Base-by-base conservation (phyloP, 2,329 filamentous ascomycete genomes). In the Ceratocystis destructans region DNA sequence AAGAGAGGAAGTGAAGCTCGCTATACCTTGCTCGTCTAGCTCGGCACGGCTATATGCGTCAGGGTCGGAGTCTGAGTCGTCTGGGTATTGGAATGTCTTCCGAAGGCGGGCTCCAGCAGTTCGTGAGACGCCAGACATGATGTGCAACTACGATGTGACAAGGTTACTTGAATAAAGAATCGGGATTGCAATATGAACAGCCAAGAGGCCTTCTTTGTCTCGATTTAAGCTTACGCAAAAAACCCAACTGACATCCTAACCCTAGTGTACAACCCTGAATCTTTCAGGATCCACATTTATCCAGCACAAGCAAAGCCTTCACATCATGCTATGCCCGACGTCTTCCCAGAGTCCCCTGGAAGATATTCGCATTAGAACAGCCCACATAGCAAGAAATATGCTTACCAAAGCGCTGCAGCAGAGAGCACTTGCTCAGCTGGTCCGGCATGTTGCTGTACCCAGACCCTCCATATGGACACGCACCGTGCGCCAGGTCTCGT, bases 81-180 rank as follows among this genome's bases (percentile, higher is more conserved):
- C 76, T 3, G 87, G 87, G 76, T 93, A 94, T 68, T 82, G 83
- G 76, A 95, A 94, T 7, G 88, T 87, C 71, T 83, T 87, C 72
- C 91, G 86, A 57, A 94, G 78, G 69, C 88, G 85, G 64, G 88
- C 78, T 50, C 66, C 63, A 6, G 66, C 62, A 25, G n/a, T 45
- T 33, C 12, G 28, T 2, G 37, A 33, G n/a, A 64, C 45, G 6
- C 20, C 45, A 12, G 45, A 44, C 62, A 64, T 64, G 3, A 17
- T 53, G 31, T 41, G 37, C 37, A 41, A 15, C 37, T 41, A 41
- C 37, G 10, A 41, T 41, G 3, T 41, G 10, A 10, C 37, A 41
- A 15, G 10, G 12, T 15, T 15, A 41, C 10, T 3, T 41, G 8
- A 22, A 20, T 25, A 22, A 53, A 25, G 20, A 28, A 10, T 15